These are phyloP conservation scores for Xylariaceae sp. DNA, from an alignment of 2,329 filamentous ascomycete species.

Conservation along the genomic window DNA sequence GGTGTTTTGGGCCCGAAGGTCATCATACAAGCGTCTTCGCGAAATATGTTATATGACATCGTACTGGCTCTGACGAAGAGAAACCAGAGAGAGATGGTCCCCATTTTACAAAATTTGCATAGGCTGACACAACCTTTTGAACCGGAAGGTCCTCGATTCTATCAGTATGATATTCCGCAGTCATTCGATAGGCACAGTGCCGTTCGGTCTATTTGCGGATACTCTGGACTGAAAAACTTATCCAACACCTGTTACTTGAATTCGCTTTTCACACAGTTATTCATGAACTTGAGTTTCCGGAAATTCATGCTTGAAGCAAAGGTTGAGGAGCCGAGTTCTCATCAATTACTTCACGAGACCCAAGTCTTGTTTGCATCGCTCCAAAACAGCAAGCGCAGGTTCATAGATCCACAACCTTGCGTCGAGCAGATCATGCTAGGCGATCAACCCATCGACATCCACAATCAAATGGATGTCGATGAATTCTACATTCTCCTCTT, in stretches of 20 bases:
- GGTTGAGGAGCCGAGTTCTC: conserved; percentile 52
- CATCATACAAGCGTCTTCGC: conserved; percentile 51
- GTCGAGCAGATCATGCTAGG: conserved; percentile 78
- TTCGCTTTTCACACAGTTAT: conserved; percentile 88
- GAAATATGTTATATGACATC: conserved; percentile 57
- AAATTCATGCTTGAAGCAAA: conserved; percentile 71
- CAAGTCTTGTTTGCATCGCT: conserved; percentile 79
- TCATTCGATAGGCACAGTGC: conserved; percentile 62
- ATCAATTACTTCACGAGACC: conserved; percentile 70
- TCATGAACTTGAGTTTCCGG: conserved; percentile 89
- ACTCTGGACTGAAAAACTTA: conserved; percentile 85
- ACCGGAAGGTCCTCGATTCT: conserved; percentile 45
- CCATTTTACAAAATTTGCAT: conserved; percentile 49
- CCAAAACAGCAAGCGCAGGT: conserved; percentile 75
- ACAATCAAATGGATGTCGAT: conserved; percentile 95
- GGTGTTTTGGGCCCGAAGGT: conserved; percentile 34
- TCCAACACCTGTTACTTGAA: conserved; percentile 98
- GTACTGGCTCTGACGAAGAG: conserved; percentile 54
- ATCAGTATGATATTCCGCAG: conserved; percentile 58
- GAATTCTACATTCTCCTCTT: conserved; percentile 96
- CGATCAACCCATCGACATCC: conserved; percentile 76
- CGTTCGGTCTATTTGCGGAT: conserved; percentile 73
- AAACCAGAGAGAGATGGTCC: conserved; percentile 43
- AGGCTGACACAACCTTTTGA: conserved; percentile 47
- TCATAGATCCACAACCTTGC: conserved; percentile 67